These are phyloP conservation scores for Claviceps purpurea DNA, from an alignment of 2,329 filamentous ascomycete species.

Conservation along the genomic window DNA sequence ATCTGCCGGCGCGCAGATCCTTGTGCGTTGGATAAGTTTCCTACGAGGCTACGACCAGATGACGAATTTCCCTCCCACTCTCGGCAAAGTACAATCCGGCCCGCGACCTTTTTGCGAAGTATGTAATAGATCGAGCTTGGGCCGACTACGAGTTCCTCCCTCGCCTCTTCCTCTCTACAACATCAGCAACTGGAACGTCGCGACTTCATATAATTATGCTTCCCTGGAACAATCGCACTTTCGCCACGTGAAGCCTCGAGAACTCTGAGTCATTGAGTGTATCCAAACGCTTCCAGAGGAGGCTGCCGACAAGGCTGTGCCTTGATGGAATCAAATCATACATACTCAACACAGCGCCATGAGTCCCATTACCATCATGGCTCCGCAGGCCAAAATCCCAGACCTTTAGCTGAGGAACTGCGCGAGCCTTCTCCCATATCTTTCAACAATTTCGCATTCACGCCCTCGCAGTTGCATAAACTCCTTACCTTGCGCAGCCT, in stretches of 20 bases:
- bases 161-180: neutral
- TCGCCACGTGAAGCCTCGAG: neutral
- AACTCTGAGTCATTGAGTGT: neutral
- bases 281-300: neutral
- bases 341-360: constrained; percentile 1
- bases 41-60: neutral
- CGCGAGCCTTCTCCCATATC: constrained; percentile 13
- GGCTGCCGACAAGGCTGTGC: neutral
- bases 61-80: neutral
- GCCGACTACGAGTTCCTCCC: neutral
- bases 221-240: neutral
- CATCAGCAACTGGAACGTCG: neutral
- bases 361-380: constrained; percentile 5
- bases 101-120: neutral
- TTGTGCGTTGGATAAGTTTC: neutral
- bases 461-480: constrained; percentile 38
- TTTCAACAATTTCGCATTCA: constrained; percentile 38
- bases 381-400: constrained; percentile 5
- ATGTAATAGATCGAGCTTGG: neutral
- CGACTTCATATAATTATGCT: constrained; percentile 1
- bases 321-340: constrained; percentile 5
- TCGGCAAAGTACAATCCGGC: neutral
- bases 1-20: no score
- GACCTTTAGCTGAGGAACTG: constrained; percentile 12
- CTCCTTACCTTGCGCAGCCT: constrained; percentile 37